phyloP scores from a whole-genome alignment of 345 rosid genomes.

The Barbarea vulgaris region DNA sequence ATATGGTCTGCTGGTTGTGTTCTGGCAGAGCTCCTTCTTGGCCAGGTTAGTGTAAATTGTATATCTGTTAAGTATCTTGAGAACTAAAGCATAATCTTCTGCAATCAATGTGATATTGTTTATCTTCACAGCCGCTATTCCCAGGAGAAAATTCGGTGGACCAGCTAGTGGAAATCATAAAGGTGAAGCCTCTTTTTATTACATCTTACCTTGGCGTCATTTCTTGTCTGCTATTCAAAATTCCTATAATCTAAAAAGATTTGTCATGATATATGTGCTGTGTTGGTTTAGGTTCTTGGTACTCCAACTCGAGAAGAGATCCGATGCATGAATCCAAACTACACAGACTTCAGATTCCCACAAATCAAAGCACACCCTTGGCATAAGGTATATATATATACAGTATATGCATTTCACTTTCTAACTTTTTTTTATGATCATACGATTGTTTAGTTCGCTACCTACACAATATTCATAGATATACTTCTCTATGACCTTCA shows the following conservation, averaged over 20 bases:
- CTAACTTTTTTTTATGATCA: neutral
- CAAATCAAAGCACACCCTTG: constrained; percentile 86
- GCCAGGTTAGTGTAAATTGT: constrained; percentile 54
- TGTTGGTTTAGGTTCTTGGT: constrained; percentile 69
- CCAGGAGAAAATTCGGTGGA: constrained; percentile 87
- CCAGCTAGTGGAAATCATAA: constrained; percentile 85
- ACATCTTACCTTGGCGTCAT: too few relatives aligned
- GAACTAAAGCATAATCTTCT: neutral
- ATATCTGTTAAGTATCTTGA: neutral
- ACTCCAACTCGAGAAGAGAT: constrained; percentile 94
- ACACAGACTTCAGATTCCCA: constrained; percentile 77
- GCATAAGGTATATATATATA: constrained; percentile 61
- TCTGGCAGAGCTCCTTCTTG: constrained; percentile 83
- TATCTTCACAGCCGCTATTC: constrained; percentile 64
- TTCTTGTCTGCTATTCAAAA: constrained; percentile 1
- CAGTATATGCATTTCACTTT: constrained; percentile 2
- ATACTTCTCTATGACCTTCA: constrained; percentile 24
- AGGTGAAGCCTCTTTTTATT: constrained; percentile 56
- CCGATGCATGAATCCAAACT: constrained; percentile 89
- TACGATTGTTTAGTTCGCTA: constrained; percentile 8
- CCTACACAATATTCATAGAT: neutral
- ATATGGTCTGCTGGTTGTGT: constrained; percentile 97
- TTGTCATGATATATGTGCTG: constrained; percentile 11
- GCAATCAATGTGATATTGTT: constrained; percentile 4
- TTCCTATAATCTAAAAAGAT: neutral